Evolutionary conservation across 495 filamentous ascomycete genomes (phyloP), one percentile per base, ranked within the genome.

Genomic region (Penicillium coffeae): DNA sequence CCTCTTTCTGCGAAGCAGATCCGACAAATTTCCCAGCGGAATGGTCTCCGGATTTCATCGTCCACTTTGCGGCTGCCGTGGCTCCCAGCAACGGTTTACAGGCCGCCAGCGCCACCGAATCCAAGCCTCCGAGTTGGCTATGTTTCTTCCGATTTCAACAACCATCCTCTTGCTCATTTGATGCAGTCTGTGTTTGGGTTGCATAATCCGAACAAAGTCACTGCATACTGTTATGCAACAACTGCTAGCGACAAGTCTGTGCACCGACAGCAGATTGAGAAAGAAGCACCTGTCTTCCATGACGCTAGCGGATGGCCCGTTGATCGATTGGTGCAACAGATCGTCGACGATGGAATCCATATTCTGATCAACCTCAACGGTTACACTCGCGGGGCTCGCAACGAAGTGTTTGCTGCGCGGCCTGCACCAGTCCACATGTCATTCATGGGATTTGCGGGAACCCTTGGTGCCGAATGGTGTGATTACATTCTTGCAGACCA

Each of bases 181-280:
- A 99, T 99, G 93, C 93, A 99, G 66, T 97, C 93, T 3, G 93
- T 97, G 4, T 99, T 99, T 71, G 93, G 93, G 2, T 70, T 97
- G 44, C 93, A 99, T 68, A 69, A 95, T 54, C 75, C 77, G 0
- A 66, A 63, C 21, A 80, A 81, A 15, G 88, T 87, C 9, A 87
- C 84, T 62, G 92, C 94, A 0, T 90, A 88, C 63, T 99, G 93
- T 62, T 99, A 97, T 59, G 93, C 93, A n/a, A 97, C 94, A 3
- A 96, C 94, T 0, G 75, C 84, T 6, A 94, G 90, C 62, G 93
- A 99, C 59, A 86, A 83, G 51, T 99, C 93, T 0, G 71, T 89
- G 13, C 93, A 99, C 64, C 87, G 93, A 12, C 82, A 88, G 38
- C 91, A 99, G 55, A 99, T 99, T 47, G 91, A 97, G 66, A 83